Conservation (phyloP, 495 filamentous ascomycete species). For the Podospora anserina region DNA sequence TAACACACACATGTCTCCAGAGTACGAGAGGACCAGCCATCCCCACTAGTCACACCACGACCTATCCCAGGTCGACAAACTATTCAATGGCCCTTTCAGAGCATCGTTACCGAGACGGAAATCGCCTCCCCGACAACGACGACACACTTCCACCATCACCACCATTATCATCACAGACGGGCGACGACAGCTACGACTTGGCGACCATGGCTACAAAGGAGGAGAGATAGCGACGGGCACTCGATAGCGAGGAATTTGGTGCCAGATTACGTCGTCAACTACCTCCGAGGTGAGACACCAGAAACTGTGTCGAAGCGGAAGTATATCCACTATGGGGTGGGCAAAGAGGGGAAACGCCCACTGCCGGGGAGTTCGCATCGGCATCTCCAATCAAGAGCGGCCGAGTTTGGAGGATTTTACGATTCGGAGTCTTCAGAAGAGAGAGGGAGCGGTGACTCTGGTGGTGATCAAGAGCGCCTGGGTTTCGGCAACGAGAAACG, state of each 20-base stretch:
- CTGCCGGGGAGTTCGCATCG: constrained; percentile 15
- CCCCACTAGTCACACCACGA: constrained; percentile 9
- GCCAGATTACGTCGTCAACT: constrained; percentile 48
- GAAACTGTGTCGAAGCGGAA: constrained; percentile 42
- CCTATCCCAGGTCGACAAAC: constrained; percentile 21
- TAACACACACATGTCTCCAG: constrained; percentile 11
- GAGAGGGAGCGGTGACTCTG: constrained; percentile 21
- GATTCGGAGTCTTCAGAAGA: constrained; percentile 12
- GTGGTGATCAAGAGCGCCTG: constrained; percentile 1
- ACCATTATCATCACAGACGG: constrained; percentile 6
- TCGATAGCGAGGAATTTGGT: constrained; percentile 26
- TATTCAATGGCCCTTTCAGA: constrained; percentile 38
- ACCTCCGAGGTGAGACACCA: constrained; percentile 40
- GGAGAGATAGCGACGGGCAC: constrained; percentile 8
- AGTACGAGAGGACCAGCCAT: constrained; percentile 16
- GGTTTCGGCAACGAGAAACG: neutral
- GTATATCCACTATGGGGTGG: constrained; percentile 29
- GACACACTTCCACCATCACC: neutral
- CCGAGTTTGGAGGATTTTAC: constrained; percentile 35
- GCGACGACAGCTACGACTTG: constrained; percentile 21
- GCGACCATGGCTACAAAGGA: constrained; percentile 29
- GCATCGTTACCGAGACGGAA: constrained; percentile 25
- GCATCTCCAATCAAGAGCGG: constrained; percentile 33
- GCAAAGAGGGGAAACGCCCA: neutral
- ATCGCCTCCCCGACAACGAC: constrained; percentile 19